Conservation (phyloP, 2,329 filamentous ascomycete genomes). For the Dothideomycetes sp. region DNA sequence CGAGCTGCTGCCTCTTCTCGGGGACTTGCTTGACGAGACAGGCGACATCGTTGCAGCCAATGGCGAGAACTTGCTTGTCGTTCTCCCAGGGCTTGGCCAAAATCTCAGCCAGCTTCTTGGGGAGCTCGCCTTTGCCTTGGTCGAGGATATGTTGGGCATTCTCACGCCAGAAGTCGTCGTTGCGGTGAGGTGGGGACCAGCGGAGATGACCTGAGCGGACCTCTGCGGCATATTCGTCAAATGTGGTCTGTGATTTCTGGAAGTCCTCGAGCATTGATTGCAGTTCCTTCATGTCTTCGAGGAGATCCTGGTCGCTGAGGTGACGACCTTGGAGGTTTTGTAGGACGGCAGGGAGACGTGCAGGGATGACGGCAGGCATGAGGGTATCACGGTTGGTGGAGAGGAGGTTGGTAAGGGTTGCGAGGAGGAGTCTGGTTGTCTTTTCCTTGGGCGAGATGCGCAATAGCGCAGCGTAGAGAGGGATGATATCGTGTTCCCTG, state of each 20-base stretch:
- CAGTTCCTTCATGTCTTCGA: conserved; percentile 40
- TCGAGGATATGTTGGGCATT: conserved; percentile 84
- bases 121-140: conserved; percentile 67
- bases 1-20: conserved; percentile 68
- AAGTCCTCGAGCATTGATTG: conserved; percentile 73
- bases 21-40: conserved; percentile 80
- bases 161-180: conserved; percentile 80
- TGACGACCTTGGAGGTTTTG: conserved; percentile 46
- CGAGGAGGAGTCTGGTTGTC: conserved; percentile 82
- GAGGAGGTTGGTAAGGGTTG: conserved; percentile 82
- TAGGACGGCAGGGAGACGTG: conserved; percentile 61
- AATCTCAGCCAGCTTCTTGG: conserved; percentile 76
- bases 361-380: conserved; percentile 77
- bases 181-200: conserved; percentile 88
- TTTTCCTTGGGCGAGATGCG: conserved; percentile 95
- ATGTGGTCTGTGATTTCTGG: conserved; percentile 57
- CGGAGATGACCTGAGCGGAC: conserved; percentile 77
- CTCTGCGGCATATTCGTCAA: conserved; percentile 67
- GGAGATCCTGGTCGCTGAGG: conserved; percentile 43
- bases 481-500: conserved; percentile 86
- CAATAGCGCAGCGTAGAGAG: conserved; percentile 85
- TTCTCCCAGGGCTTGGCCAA: conserved; percentile 75
- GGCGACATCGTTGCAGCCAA: conserved; percentile 90
- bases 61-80: conserved; percentile 76
- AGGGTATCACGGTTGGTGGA: conserved; percentile 58